Evolutionary conservation across 495 filamentous ascomycete species (phyloP).

Genomic region (Jackrogersella multiformis): DNA sequence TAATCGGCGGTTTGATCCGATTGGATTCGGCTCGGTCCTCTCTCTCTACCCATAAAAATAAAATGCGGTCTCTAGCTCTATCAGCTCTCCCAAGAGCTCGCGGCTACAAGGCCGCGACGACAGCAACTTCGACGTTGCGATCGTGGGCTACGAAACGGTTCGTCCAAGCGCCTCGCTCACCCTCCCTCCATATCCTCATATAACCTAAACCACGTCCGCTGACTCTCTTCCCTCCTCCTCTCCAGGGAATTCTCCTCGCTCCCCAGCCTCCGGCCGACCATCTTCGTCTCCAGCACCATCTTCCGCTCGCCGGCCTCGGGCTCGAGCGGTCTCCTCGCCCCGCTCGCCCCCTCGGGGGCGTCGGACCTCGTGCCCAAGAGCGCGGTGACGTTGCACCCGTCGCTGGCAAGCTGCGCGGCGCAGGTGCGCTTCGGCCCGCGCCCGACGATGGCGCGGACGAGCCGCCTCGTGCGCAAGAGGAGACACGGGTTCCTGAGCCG

Average conservation of each 20-base stretch:
- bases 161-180: background rate
- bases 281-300: slow-evolving; percentile 25
- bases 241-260: slow-evolving; percentile 53
- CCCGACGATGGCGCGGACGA: slow-evolving; percentile 52
- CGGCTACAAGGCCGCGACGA: background rate
- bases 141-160: slow-evolving; percentile 23
- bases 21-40: background rate
- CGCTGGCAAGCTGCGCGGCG: slow-evolving; percentile 40
- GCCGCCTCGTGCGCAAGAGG: slow-evolving; percentile 59
- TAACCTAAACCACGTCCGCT: background rate
- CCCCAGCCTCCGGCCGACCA: slow-evolving; percentile 52
- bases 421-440: slow-evolving; percentile 60
- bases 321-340: slow-evolving; percentile 14
- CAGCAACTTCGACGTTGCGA: background rate
- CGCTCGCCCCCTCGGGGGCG: background rate
- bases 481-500: slow-evolving; percentile 58
- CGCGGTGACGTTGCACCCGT: slow-evolving; percentile 51
- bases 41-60: no score
- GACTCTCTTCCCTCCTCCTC: slow-evolving; percentile 5
- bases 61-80: slow-evolving; percentile 25
- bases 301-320: slow-evolving; percentile 43
- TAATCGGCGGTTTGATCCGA: background rate
- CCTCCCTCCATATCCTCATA: no score
- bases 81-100: slow-evolving; percentile 28
- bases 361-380: slow-evolving; percentile 52